Base-by-base conservation (phyloP, 192 early-diverging fungal species). In the Coemansia aciculifera region DNA sequence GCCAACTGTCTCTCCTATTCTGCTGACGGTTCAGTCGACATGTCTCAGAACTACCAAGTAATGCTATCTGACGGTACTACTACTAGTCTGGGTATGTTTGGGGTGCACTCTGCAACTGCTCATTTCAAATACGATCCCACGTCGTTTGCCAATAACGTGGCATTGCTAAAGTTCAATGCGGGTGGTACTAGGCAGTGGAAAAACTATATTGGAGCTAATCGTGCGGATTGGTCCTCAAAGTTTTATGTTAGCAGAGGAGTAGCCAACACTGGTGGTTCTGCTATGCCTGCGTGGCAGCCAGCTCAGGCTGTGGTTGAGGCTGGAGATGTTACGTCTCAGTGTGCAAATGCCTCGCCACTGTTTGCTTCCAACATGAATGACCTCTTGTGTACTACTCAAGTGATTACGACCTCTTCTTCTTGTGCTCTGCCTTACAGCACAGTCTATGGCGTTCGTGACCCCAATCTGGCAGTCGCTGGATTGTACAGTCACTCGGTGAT, bases 401-500 rank as follows among this genome's bases (percentile, higher is more conserved):
- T 68, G 11, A 23, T 17, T n/a, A 23, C 59, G 3, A 65, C 74
- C 0, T n/a, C 51, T 17, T 59, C 66, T 21, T 23, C 31, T 11
- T 80, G 78, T 23, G 63, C 70, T 11, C 48, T 54, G 15, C 78
- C 78, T 3, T 80, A 72, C 37, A 63, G 73, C 32, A 57, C 66
- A 0, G 67, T 72, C n/a, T 80, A 80, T 37, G 78, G 78, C 11
- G 66, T 75, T 0, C 54, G 48, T 42, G 69, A 71, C 42, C 64
- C 68, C 1, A 62, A 80, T n/a, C 62, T 80, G 44, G 78, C 78
- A 1, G 67, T 80, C 15, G 73, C 73, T 5, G 78, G 46, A 0
- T 48, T 80, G 27, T 80, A 80, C 59, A 80, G 78, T 49, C 78
- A 80, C 59, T 80, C 78, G 24, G 64, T 80, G n/a, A 24, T 80